Evolutionary conservation across 1,139 yeast genomes (phyloP), one percentile per base, ranked within the genome.

Genomic region (Protomyces lactucae-debilis): DNA sequence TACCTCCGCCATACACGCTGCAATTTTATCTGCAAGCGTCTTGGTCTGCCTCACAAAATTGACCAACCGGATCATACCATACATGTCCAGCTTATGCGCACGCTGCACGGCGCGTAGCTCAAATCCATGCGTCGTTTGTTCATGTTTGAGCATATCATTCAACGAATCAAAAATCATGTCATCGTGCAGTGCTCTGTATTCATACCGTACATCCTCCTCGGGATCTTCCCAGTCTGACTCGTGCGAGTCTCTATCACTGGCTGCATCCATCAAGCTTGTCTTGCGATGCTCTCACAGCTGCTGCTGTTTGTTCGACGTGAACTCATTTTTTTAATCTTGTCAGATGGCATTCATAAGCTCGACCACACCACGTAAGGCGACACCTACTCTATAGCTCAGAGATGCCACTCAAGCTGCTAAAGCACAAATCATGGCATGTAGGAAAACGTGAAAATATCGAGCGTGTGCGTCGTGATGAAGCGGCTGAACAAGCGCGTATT

Each of bases 361-460:
- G 32, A 28, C 32, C 9, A 6, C 32, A 28, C 8, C 32, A 6
- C 8, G 32, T 0, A 28, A 28, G 32, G 1, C 32, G 9, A 28
- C 1, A 28, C 32, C 32, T 28, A 4, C 32, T 6, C 32, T 28
- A 28, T 6, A 28, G 32, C 32, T 28, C 32, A 28, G 43, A 37
- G 43, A 73, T 73, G 75, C 75, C 75, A 16, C 55, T 72, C 25
- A 72, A 73, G 54, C 68, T 59, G 9, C 39, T 59, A 18, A 55
- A 59, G 46, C 75, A 73, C 66, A 73, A 73, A 64, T 72, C 75
- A 28, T 73, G 73, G 66, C 72, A 73, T 68, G 76, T 73, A n/a
- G 64, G 71, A 66, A 71, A 67, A 39, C 60, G 68, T n/a, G 68
- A 64, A 16, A 73, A 73, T 45, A 68, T 73, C 10, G 76, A 68